Evolutionary conservation across 2,329 filamentous ascomycete species (phyloP).

Genomic region (Diaporthe australafricana): DNA sequence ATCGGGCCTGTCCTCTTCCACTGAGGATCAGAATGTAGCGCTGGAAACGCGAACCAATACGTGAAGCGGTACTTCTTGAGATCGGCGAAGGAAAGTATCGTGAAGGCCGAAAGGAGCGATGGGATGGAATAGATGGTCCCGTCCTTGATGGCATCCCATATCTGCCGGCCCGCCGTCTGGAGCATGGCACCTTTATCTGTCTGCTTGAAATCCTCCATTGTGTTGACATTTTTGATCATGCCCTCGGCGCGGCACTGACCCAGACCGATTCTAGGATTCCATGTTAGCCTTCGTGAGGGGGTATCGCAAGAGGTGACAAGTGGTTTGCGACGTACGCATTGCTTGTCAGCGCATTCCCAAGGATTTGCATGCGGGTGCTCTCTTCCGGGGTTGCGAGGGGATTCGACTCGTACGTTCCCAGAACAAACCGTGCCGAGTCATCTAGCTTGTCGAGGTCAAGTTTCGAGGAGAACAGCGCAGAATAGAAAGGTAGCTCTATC

Average conservation of each 20-base stretch:
- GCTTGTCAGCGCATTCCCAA: constrained; percentile 85
- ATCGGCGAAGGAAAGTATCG: constrained; percentile 91
- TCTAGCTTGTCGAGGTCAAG: constrained; percentile 98
- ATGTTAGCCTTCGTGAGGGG: constrained; percentile 30
- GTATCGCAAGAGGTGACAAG: neutral
- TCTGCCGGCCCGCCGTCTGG: constrained; percentile 82
- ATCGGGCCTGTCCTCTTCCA: constrained; percentile 76
- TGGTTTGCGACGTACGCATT: constrained; percentile 73
- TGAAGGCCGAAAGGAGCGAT: constrained; percentile 89
- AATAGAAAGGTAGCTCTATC: constrained; percentile 96
- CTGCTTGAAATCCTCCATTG: constrained; percentile 90
- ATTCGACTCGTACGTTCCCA: constrained; percentile 90
- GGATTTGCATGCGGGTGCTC: constrained; percentile 90
- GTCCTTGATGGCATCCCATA: constrained; percentile 98
- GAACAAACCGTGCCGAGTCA: constrained; percentile 86
- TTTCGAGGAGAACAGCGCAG: constrained; percentile 90
- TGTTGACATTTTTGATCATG: constrained; percentile 96
- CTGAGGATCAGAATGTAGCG: constrained; percentile 85
- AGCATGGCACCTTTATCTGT: constrained; percentile 84
- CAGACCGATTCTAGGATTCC: constrained; percentile 67
- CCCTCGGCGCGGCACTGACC: constrained; percentile 87
- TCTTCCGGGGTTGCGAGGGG: constrained; percentile 76
- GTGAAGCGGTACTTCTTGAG: constrained; percentile 97
- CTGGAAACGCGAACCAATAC: constrained; percentile 98
- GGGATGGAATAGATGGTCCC: constrained; percentile 96